These are phyloP conservation scores for Platanus orientalis DNA, from an alignment of 164 flowering plant genomes.

Conservation along the genomic window DNA sequence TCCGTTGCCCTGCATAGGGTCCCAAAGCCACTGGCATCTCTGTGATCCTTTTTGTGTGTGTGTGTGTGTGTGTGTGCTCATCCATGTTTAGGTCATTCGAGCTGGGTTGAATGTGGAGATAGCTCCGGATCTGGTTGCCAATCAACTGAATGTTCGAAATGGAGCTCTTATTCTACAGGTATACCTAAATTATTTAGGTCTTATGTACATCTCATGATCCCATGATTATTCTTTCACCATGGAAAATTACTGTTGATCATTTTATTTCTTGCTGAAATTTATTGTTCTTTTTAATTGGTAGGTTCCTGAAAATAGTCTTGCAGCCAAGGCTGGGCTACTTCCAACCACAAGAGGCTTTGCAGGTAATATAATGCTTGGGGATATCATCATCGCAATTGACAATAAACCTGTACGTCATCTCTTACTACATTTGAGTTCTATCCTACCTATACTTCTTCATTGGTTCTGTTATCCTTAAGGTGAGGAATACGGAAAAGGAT, in stretches of 20 bases:
- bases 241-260: background rate
- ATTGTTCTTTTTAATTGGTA: constrained; percentile 16
- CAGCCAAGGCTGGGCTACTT: constrained; percentile 77
- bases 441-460: too few species aligned
- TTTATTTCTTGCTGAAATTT: constrained; percentile 1
- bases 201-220: background rate
- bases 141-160: constrained; percentile 86
- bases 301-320: constrained; percentile 76
- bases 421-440: too few species aligned
- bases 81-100: constrained; percentile 57
- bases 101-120: constrained; percentile 78
- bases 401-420: constrained; percentile 23
- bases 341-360: constrained; percentile 89
- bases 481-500: too few species aligned
- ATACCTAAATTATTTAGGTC: constrained; percentile 1
- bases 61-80: too few species aligned
- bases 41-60: background rate
- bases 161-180: constrained; percentile 91
- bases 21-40: background rate
- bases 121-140: constrained; percentile 85
- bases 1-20: background rate
- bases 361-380: constrained; percentile 85
- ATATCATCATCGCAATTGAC: constrained; percentile 74
- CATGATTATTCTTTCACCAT: background rate
- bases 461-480: too few species aligned